A percentile compares a stretch with the other conserved stretches of the same genome.
These are phyloP conservation scores for Skeletonema marinoi DNA, from an alignment of 108 stramenopile genomes.

Conservation along the genomic window DNA sequence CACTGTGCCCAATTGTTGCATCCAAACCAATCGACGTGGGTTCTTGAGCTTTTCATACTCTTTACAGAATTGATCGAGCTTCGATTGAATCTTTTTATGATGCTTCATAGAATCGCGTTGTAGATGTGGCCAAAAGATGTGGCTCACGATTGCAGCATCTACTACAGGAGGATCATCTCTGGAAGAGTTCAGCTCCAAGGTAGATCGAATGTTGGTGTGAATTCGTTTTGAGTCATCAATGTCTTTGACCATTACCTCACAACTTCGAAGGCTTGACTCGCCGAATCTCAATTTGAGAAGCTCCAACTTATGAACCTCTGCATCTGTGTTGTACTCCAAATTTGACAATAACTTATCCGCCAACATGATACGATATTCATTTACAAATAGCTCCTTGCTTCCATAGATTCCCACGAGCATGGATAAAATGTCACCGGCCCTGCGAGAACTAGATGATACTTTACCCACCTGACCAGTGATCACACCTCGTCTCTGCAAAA, in stretches of 20 bases:
- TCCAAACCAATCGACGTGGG: conserved; percentile 90
- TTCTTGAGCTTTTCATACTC: conserved; percentile 91
- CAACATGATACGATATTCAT: conserved; percentile 96
- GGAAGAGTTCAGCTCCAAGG: conserved; percentile 46
- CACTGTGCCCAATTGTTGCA: conserved; percentile 86
- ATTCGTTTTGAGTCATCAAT: conserved; percentile 96
- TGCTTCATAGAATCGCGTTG: conserved; percentile 73
- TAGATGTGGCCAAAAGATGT: conserved; percentile 97
- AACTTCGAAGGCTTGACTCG: conserved; percentile 88
- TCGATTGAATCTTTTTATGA: conserved; percentile 76
- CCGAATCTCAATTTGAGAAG: conserved; percentile 96
- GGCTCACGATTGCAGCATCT: conserved; percentile 89
- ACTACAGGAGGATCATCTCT: conserved; percentile 43
- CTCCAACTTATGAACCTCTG: conserved; percentile 94
- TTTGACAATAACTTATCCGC: conserved; percentile 94
- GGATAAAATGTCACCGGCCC: conserved; percentile 86
- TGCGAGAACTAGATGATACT: conserved; percentile 32
- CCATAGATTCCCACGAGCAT: conserved; percentile 98
- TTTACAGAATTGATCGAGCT: conserved; percentile 67
- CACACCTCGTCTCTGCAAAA: conserved; percentile 59
- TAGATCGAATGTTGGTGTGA: conserved; percentile 74
- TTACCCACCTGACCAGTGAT: conserved; percentile 45
- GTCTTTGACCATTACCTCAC: conserved; percentile 98
- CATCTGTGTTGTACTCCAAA: conserved; percentile 89
- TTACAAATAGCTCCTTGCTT: conserved; percentile 96